Evolutionary conservation across 2,329 filamentous ascomycete genomes (phyloP).

Genomic region (Fusarium guadeloupense): DNA sequence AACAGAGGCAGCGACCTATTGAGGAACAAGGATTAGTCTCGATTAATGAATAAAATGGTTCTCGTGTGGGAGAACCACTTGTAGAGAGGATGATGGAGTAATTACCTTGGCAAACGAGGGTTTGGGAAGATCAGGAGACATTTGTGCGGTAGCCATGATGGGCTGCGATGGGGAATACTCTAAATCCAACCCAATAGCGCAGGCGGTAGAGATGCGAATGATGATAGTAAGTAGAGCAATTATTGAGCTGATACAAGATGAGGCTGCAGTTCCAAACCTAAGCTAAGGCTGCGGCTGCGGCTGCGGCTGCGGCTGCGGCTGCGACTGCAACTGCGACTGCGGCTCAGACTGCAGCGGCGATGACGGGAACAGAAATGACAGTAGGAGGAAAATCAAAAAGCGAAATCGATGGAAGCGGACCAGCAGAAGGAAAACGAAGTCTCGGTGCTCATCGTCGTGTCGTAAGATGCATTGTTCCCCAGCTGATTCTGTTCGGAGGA

Average conservation of each 20-base stretch:
- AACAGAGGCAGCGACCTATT: slow-evolving; percentile 60
- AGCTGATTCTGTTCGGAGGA: slow-evolving; percentile 31
- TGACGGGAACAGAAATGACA: slow-evolving; percentile 46
- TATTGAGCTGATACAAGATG: slow-evolving; percentile 27
- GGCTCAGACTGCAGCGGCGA: slow-evolving; percentile 35
- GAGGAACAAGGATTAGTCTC: slow-evolving; percentile 34
- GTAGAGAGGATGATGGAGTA: slow-evolving; percentile 10
- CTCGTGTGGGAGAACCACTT: slow-evolving; percentile 12
- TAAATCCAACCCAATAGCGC: slow-evolving; percentile 34
- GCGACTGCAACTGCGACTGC: slow-evolving; percentile 25
- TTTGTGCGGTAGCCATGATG: slow-evolving; percentile 59
- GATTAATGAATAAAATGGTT: slow-evolving; percentile 12
- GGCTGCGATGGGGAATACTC: slow-evolving; percentile 28
- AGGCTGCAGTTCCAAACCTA: slow-evolving; percentile 25
- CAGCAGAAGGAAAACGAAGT: slow-evolving; percentile 57
- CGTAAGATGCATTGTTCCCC: slow-evolving; percentile 50
- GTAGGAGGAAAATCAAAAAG: slow-evolving; percentile 58
- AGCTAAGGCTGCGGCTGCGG: not conserved
- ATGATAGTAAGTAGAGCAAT: slow-evolving; percentile 26
- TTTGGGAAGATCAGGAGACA: slow-evolving; percentile 60
- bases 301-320: slow-evolving; percentile 18
- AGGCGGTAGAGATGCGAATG: slow-evolving; percentile 30
- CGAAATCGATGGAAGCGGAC: slow-evolving; percentile 64
- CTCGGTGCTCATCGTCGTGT: slow-evolving; percentile 66
- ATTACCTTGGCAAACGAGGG: slow-evolving; percentile 81